Conservation (phyloP, 1,139 yeast genomes). For the Kurtzmaniella quercitrusa region DNA sequence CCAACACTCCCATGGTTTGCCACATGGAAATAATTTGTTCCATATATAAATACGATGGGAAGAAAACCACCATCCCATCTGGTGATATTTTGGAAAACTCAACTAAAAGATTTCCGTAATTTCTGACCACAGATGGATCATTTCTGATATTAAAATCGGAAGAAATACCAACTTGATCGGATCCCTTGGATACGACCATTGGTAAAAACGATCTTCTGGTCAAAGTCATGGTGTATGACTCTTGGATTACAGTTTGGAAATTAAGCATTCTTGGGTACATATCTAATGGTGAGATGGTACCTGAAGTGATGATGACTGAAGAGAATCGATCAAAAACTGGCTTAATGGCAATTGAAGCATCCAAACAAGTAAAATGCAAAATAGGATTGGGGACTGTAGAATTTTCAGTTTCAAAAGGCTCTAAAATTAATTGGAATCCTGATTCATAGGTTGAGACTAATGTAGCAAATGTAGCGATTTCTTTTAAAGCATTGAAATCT, state of each 20-base stretch:
- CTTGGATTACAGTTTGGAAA: conserved; percentile 91
- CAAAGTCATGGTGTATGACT: conserved; percentile 92
- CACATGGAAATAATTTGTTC: conserved; percentile 96
- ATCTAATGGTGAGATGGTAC: conserved; percentile 96
- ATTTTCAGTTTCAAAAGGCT: conserved; percentile 95
- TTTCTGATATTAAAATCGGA: conserved; percentile 95
- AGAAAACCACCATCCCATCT: conserved; percentile 96
- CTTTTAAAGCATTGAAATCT: conserved; percentile 88
- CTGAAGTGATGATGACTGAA: conserved; percentile 94
- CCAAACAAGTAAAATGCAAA: conserved; percentile 89
- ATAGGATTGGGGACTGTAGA: conserved; percentile 98
- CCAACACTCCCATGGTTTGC: conserved; percentile 97
- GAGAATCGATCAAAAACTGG: conserved; percentile 93
- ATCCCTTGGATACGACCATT: conserved; percentile 92
- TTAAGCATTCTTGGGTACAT: conserved; percentile 98
- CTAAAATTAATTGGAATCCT: conserved; percentile 87
- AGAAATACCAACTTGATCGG: conserved; percentile 95
- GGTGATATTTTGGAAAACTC: conserved; percentile 96
- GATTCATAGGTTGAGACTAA: conserved; percentile 90
- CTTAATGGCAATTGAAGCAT: conserved; percentile 95
- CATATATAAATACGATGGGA: conserved; percentile 96
- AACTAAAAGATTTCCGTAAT: conserved; percentile 86
- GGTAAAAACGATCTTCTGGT: conserved; percentile 92
- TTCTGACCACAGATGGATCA: conserved; percentile 96
- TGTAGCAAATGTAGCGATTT: conserved; percentile 96